phyloP scores from a whole-genome alignment of 371 early-diverging fungal species.

The Fennellomyces sp. region DNA sequence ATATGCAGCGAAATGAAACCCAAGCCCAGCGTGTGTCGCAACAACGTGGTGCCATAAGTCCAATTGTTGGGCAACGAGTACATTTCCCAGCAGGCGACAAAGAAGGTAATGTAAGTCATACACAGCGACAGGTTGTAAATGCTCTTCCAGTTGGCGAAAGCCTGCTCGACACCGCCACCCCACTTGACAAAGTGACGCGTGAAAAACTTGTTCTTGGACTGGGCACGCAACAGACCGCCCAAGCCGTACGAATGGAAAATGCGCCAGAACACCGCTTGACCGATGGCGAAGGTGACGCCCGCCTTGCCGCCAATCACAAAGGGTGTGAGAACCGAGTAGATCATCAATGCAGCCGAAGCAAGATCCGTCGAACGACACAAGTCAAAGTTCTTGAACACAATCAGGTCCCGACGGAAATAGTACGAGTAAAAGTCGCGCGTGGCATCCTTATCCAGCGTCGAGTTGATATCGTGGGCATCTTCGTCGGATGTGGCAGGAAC shows the following conservation, averaged over 20 bases:
- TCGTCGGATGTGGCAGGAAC: constrained; percentile 12
- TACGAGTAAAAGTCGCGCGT: constrained; percentile 21
- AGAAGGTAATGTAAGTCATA: constrained; percentile 89
- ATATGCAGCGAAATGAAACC: constrained; percentile 81
- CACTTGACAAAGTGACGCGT: constrained; percentile 92
- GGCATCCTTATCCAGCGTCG: constrained; percentile 28
- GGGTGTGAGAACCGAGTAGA: constrained; percentile 76
- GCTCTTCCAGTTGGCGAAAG: constrained; percentile 92
- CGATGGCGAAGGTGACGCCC: constrained; percentile 48
- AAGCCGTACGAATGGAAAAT: constrained; percentile 80
- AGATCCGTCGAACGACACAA: constrained; percentile 82
- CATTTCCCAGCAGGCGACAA: constrained; percentile 70
- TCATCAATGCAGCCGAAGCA: constrained; percentile 71
- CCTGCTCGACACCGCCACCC: constrained; percentile 85
- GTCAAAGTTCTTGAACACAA: constrained; percentile 91
- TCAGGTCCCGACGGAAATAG: constrained; percentile 85
- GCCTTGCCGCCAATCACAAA: constrained; percentile 48
- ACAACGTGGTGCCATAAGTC: constrained; percentile 72
- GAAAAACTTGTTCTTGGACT: constrained; percentile 80
- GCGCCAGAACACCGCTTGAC: constrained; percentile 88
- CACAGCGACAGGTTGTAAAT: constrained; percentile 24
- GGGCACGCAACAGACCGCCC: constrained; percentile 76
- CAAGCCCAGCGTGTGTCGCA: constrained; percentile 78
- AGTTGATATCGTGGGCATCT: constrained; percentile 10
- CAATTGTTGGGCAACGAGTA: constrained; percentile 74